These are phyloP conservation scores for Agastache rugosa DNA, from an alignment of 257 asterid genomes.

Conservation along the genomic window DNA sequence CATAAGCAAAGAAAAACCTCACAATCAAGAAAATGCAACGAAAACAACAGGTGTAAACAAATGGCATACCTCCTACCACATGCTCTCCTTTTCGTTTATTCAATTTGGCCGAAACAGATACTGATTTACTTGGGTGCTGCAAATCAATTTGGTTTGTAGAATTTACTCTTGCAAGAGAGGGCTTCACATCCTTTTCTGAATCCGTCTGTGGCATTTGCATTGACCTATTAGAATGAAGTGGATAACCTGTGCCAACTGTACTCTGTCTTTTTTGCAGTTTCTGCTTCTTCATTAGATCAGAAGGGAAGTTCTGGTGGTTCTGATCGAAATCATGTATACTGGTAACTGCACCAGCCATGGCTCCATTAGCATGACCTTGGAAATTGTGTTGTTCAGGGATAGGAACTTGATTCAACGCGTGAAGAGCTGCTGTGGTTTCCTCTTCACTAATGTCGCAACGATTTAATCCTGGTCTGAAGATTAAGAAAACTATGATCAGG, in stretches of 20 bases:
- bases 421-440: conserved; percentile 71
- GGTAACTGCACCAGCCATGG: conserved; percentile 48
- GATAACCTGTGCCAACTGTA: conserved; percentile 40
- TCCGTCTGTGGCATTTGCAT: conserved; percentile 47
- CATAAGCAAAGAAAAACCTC: conserved; percentile 38
- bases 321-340: conserved; percentile 39
- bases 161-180: conserved; percentile 47
- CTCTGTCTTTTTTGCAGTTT: conserved; percentile 53
- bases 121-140: conserved; percentile 47
- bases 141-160: conserved; percentile 38
- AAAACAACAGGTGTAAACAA: conserved; percentile 31
- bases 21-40: conserved; percentile 32
- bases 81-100: conserved; percentile 56
- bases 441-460: conserved; percentile 73
- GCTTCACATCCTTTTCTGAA: conserved; percentile 59
- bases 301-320: conserved; percentile 41
- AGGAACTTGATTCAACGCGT: conserved; percentile 52
- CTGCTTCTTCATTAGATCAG: conserved; percentile 56
- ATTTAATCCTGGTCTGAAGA: conserved; percentile 90
- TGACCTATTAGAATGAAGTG: conserved; percentile 33
- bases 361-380: conserved; percentile 51
- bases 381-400: conserved; percentile 49
- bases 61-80: conserved; percentile 58
- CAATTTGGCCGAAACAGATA: conserved; percentile 42
- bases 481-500: conserved; percentile 33